Percentiles rank a stretch among this genome's conserved stretches.
These are phyloP conservation scores for Collybiopsis confluens DNA, from an alignment of 768 basidiomycete genomes.

Conservation along the genomic window DNA sequence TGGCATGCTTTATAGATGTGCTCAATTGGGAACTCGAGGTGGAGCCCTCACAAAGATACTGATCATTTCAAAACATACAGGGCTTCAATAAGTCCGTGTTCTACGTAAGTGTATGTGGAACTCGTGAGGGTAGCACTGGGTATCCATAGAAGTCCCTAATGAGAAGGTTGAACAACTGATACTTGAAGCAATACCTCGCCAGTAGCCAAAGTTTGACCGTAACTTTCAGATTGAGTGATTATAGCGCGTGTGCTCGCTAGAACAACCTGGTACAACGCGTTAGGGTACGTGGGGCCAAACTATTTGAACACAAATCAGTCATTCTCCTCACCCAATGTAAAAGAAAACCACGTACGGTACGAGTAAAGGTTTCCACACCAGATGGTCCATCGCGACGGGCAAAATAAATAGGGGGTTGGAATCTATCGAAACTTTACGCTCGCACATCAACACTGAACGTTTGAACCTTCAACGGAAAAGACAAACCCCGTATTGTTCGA, in stretches of 20 bases:
- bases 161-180: background rate
- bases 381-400: conserved; percentile 2
- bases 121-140: no score
- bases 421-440: background rate
- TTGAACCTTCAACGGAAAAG: background rate
- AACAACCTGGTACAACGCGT: background rate
- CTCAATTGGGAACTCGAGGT: no score
- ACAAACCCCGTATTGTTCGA: background rate
- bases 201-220: background rate
- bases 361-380: background rate
- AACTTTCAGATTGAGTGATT: background rate
- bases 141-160: no score
- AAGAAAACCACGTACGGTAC: background rate
- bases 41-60: no score
- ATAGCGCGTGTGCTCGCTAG: background rate
- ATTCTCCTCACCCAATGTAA: background rate
- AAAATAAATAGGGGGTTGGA: conserved; percentile 3
- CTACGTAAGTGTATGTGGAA: no score
- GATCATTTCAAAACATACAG: no score
- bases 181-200: background rate
- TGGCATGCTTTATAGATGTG: no score
- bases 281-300: background rate
- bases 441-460: no score
- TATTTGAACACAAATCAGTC: background rate
- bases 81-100: no score